These are phyloP conservation scores for Russula ochroleuca DNA, from an alignment of 768 basidiomycete species.

Conservation along the genomic window DNA sequence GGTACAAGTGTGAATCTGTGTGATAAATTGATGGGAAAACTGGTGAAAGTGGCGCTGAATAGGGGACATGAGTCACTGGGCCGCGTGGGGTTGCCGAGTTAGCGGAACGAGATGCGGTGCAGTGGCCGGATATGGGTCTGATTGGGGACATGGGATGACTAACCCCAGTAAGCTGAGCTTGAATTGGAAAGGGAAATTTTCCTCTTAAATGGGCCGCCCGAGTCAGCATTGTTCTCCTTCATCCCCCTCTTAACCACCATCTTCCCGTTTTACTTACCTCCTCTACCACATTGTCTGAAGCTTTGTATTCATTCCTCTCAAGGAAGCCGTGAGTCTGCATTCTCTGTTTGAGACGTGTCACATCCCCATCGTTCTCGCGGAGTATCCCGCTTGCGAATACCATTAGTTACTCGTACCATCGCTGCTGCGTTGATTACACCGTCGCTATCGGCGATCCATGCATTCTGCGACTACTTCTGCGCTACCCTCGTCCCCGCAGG, in stretches of 20 bases:
- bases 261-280: background rate
- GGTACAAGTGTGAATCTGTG: no score
- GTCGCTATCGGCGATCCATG: slow-evolving; percentile 22
- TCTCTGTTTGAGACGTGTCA: slow-evolving; percentile 28
- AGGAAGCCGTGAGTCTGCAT: slow-evolving; percentile 29
- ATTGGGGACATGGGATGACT: slow-evolving; percentile 1
- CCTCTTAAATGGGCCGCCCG: slow-evolving; percentile 18
- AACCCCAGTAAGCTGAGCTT: slow-evolving; percentile 22
- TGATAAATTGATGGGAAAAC: background rate
- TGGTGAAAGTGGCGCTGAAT: background rate
- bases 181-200: slow-evolving; percentile 25
- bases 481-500: slow-evolving; percentile 20
- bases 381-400: slow-evolving; percentile 19
- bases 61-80: slow-evolving; percentile 3
- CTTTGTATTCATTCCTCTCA: slow-evolving; percentile 6
- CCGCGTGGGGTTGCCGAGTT: background rate
- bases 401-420: slow-evolving; percentile 21
- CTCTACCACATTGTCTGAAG: slow-evolving; percentile 22
- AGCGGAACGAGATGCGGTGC: background rate
- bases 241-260: slow-evolving; percentile 10
- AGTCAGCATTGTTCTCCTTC: slow-evolving; percentile 9
- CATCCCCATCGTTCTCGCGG: slow-evolving; percentile 24
- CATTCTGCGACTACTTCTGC: slow-evolving; percentile 20
- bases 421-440: slow-evolving; percentile 3
- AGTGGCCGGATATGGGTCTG: background rate